Percentiles rank a stretch among this genome's conserved stretches.
phyloP scores from a whole-genome alignment of 306 rosid species.

The Lathyrus sativus region DNA sequence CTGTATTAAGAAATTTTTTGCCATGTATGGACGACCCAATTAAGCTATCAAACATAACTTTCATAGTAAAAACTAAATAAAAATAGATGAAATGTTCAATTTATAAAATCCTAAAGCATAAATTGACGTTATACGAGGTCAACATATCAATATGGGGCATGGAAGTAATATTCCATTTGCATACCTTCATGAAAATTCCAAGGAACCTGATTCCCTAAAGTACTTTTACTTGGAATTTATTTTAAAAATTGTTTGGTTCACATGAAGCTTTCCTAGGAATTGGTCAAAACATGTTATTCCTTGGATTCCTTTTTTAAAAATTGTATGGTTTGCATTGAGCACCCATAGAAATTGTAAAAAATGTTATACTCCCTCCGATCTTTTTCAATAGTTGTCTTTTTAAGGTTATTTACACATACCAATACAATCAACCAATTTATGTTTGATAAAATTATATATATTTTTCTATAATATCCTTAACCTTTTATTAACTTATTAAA shows the following conservation, averaged over 20 bases:
- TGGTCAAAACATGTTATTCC: not conserved
- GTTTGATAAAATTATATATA: no score
- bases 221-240: not conserved
- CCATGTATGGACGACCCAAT: not conserved
- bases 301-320: not conserved
- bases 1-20: slow-evolving; percentile 1
- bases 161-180: slow-evolving; percentile 20
- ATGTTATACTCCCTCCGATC: not conserved
- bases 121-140: slow-evolving; percentile 16
- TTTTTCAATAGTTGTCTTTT: no score
- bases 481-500: no score
- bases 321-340: not conserved
- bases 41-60: not conserved
- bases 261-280: slow-evolving; percentile 1
- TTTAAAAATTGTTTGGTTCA: slow-evolving; percentile 12
- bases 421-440: no score
- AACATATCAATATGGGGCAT: not conserved
- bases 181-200: not conserved
- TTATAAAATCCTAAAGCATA: slow-evolving; percentile 8
- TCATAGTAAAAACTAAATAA: not conserved
- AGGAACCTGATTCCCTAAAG: slow-evolving; percentile 6
- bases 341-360: not conserved
- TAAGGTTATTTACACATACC: no score
- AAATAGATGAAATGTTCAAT: not conserved
- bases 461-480: no score